Conservation (phyloP, 1,284 basidiomycete genomes). For the Schizophyllum commune region DNA sequence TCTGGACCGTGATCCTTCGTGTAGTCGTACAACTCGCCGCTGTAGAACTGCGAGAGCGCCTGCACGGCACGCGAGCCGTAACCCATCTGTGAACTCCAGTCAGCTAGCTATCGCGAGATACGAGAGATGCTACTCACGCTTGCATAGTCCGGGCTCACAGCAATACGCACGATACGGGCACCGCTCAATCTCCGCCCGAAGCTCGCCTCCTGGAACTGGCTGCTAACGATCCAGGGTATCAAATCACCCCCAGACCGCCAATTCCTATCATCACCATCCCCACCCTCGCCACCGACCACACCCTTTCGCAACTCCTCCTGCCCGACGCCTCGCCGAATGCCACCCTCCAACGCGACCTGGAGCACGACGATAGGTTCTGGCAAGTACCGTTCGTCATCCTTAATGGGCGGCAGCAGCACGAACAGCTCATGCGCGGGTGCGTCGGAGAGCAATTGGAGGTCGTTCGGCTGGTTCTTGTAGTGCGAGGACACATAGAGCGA, state of each 20-base stretch:
- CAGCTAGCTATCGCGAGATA: not conserved
- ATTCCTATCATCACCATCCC: not conserved
- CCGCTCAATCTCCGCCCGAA: slow-evolving; percentile 90
- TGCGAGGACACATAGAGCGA: slow-evolving; percentile 94
- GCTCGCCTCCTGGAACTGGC: slow-evolving; percentile 95
- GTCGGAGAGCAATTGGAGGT: slow-evolving; percentile 93
- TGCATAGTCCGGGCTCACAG: slow-evolving; percentile 95
- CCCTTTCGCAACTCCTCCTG: slow-evolving; percentile 82
- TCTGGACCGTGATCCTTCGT: slow-evolving; percentile 39
- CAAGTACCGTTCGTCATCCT: slow-evolving; percentile 78
- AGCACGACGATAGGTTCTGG: slow-evolving; percentile 94
- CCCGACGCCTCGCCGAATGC: slow-evolving; percentile 82
- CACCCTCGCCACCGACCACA: slow-evolving; percentile 19
- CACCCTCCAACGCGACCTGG: slow-evolving; percentile 94
- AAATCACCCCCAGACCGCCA: slow-evolving; percentile 85
- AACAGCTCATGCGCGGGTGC: slow-evolving; percentile 97
- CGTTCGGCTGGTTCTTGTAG: slow-evolving; percentile 99
- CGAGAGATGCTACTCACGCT: slow-evolving; percentile 42
- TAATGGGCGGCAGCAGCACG: slow-evolving; percentile 87
- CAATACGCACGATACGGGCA: slow-evolving; percentile 88
- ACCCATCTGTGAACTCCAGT: slow-evolving; percentile 67
- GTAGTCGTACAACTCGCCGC: slow-evolving; percentile 87
- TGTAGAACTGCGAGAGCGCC: slow-evolving; percentile 86
- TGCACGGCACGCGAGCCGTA: slow-evolving; percentile 92
- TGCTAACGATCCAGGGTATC: slow-evolving; percentile 95